Base-by-base conservation (phyloP, 2,329 filamentous ascomycete species). In the Colletotrichum caudatum region DNA sequence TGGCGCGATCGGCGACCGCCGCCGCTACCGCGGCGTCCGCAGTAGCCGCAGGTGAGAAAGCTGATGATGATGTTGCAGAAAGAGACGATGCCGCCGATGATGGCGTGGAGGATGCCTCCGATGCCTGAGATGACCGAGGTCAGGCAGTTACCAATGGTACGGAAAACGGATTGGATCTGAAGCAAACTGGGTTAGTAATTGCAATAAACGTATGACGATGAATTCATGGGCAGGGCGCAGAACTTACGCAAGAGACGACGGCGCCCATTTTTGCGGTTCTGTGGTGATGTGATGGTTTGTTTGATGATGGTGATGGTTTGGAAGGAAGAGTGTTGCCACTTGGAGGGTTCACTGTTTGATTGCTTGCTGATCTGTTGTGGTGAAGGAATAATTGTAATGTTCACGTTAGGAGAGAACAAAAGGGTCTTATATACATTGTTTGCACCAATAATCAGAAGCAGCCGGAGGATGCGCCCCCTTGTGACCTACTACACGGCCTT, bases 241-340 rank as follows among this genome's bases (percentile, higher is more conserved):
- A 58, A 88, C 92, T 78, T 93, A 95, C 93, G 80, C 93, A 95
- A 80, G 93, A 95, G 76, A 94, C 86, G 78, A 96, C 91, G 82
- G 92, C 93, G 84, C 93, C 93, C 93, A 96, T 95, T 76, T 81
- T 91, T 53, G 61, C 61, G 61, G 53, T 54, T 51, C 37, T 61
- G 57, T 37, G 82, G 77, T 65, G 72, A 76, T 77, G 74, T 65
- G 50, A 72, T 60, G 69, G 61, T 16, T 69, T 73, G 71, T 56
- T 66, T 41, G 54, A 64, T 41, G 41, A 58, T 72, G 41, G 56
- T 72, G 26, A 53, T 69, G 16, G 11, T 41, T 51, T 39, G 37
- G 20, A 53, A 23, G 23, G 61, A 56, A 41, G 64, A 20, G 41
- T 26, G 1, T 65, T 7, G 26, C 33, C 48, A 41, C 48, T 44